phyloP scores from a whole-genome alignment of 768 basidiomycete species.

The Pholiota microspora region DNA sequence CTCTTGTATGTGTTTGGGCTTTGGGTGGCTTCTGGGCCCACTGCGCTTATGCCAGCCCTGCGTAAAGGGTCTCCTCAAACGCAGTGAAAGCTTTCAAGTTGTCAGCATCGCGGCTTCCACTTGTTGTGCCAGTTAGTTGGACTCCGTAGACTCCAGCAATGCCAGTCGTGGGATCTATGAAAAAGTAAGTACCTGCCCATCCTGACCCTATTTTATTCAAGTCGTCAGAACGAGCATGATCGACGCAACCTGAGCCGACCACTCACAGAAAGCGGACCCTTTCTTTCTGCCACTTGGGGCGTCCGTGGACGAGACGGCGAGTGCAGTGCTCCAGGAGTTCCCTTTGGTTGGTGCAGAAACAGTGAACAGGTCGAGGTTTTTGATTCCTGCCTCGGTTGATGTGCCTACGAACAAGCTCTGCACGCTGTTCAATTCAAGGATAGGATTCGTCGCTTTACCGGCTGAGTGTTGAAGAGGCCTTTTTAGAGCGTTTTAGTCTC shows the following conservation, averaged over 20 bases:
- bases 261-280: constrained; percentile 28
- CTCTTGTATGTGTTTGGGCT: neutral
- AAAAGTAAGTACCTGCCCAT: constrained; percentile 24
- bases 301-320: constrained; percentile 25
- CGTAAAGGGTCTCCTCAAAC: constrained; percentile 8
- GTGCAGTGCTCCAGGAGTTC: constrained; percentile 26
- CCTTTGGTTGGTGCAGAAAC: constrained; percentile 1
- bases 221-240: neutral
- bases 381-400: neutral
- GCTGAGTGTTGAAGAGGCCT: neutral
- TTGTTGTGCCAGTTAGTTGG: constrained; percentile 6
- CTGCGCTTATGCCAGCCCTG: neutral
- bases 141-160: constrained; percentile 21
- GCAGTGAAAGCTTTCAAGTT: neutral
- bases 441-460: constrained; percentile 4
- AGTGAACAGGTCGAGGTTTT: constrained; percentile 1
- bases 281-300: constrained; percentile 26
- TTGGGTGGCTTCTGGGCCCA: neutral
- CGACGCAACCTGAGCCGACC: neutral
- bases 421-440: neutral
- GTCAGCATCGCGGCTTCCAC: neutral
- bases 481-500: neutral
- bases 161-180: constrained; percentile 23
- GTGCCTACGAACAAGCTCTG: neutral
- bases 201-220: constrained; percentile 13